Base-by-base conservation (phyloP, 306 rosid genomes). In the Glycine tomentella region DNA sequence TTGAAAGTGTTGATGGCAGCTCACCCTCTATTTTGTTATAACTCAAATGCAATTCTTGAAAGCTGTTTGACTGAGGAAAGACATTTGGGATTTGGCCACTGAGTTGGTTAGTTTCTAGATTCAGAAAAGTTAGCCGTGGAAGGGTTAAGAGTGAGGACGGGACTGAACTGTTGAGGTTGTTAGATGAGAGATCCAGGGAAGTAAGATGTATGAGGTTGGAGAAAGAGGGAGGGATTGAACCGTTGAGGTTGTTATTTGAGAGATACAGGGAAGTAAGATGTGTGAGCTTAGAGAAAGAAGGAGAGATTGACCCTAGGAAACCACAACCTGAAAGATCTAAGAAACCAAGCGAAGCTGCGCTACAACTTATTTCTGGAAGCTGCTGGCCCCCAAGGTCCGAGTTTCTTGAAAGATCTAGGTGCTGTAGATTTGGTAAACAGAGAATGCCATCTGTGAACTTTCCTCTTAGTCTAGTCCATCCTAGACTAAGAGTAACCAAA, bases 71-170 rank as follows among this genome's bases (percentile, higher is more conserved):
- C 46, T 2, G 46, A 13, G 44, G 48, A 63, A 63, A 63, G 0
- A 62, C 16, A 62, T 62, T 33, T 34, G 45, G 46, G 69, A 62
- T 34, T 62, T 34, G 9, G 33, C 69, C 64, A 20, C 13, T 20
- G 3, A 58, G 36, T 17, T 3, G 0, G 0, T 9, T 58, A 17
- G 0, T 0, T 3, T 17, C 0, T 13, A 58, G 14, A 17, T 4
- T 17, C 36, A 58, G 36, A 8, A 34, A 34, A 34, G 36, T 34
- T 1, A 34, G 64, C 17, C 3, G 38, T 58, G 64, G 36, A 17
- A 58, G 64, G 64, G 64, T 17, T 58, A 58, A 9, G 36, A 58
- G 64, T 17, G 4, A 34, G 36, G 36, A 34, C 2, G 36, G 36
- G 36, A 34, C 2, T 34, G 36, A 34, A 34, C 36, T 3, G 4